Conservation (phyloP, 176 grass and related monocot species). For the Elymus sibiricus region DNA sequence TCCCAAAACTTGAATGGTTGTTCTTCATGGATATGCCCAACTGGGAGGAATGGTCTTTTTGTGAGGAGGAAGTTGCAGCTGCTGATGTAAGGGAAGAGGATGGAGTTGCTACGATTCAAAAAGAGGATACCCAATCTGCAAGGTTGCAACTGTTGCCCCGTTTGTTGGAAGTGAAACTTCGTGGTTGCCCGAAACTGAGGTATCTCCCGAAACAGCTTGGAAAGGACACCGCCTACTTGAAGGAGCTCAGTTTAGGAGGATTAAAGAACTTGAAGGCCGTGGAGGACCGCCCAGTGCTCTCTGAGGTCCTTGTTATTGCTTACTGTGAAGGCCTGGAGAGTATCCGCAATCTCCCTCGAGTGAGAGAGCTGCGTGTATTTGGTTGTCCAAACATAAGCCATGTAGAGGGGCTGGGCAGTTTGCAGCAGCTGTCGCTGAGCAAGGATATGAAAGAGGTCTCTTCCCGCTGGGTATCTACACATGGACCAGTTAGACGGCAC, state of each 20-base stretch:
- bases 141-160: background rate
- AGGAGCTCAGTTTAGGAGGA: rapidly evolving
- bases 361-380: background rate
- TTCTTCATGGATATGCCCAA: background rate
- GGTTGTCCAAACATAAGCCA: background rate
- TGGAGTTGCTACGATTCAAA: too few species aligned
- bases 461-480: background rate
- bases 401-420: background rate
- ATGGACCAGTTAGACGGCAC: too few species aligned
- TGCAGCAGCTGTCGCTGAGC: background rate
- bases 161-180: background rate
- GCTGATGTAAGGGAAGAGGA: background rate
- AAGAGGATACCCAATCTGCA: background rate
- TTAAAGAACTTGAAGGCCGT: background rate
- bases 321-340: background rate
- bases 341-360: conserved; percentile 5
- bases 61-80: background rate
- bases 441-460: background rate
- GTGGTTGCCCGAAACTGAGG: conserved; percentile 11
- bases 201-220: background rate
- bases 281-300: background rate
- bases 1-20: conserved; percentile 20
- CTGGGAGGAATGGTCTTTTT: conserved; percentile 34
- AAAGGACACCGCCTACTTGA: background rate
- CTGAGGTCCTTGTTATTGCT: rapidly evolving